Conservation (phyloP, 225 moss, liverwort and hornwort species). For the Asterella californica region DNA sequence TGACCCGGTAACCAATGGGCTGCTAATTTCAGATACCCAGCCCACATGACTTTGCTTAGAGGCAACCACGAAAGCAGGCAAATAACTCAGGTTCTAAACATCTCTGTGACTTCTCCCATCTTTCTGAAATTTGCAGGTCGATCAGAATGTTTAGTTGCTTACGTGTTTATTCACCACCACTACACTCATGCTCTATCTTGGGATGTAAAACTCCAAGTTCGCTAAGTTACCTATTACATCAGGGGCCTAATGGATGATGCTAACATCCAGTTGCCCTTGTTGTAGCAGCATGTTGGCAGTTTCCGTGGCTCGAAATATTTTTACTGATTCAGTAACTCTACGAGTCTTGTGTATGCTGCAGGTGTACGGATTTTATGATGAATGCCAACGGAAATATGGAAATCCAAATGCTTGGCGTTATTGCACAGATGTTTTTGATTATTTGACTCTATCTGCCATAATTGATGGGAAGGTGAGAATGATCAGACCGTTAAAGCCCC, state of each 20-base stretch:
- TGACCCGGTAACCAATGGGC: background rate
- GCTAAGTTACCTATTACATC: too few relatives aligned
- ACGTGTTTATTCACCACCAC: background rate
- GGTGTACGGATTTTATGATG: constrained; percentile 99
- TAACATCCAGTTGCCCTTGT: too few relatives aligned
- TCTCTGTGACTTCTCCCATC: background rate
- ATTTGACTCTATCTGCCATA: constrained; percentile 96
- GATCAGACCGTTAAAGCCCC: background rate
- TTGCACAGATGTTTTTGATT: constrained; percentile 99
- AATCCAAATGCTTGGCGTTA: constrained; percentile 99
- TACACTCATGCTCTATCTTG: background rate
- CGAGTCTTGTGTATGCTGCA: constrained; percentile 22
- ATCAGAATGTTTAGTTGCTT: background rate
- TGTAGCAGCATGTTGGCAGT: background rate
- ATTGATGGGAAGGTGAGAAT: constrained; percentile 82
- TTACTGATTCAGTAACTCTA: background rate
- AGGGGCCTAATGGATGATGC: too few relatives aligned
- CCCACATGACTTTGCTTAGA: constrained; percentile 98
- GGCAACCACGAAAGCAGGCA: constrained; percentile 99
- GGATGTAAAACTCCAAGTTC: too few relatives aligned
- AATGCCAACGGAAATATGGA: constrained; percentile 99
- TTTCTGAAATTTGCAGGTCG: too few relatives aligned
- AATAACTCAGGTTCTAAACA: constrained; percentile 82
- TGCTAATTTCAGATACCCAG: constrained; percentile 61
- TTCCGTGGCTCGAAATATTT: background rate